phyloP scores from a whole-genome alignment of 2,329 filamentous ascomycete genomes.

The Nectriaceae sp. region DNA sequence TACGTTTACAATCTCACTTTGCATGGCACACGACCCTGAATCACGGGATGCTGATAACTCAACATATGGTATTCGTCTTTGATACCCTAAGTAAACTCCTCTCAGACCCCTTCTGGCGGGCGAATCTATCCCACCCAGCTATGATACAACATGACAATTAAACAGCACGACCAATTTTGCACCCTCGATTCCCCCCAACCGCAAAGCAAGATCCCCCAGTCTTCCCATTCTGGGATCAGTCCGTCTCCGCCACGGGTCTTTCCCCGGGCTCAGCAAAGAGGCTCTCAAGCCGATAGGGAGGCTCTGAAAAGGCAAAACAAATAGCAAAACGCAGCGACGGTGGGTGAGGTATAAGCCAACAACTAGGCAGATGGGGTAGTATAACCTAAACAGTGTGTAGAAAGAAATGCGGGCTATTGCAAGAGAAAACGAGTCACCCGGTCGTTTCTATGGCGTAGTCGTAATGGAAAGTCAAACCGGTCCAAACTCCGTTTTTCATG shows the following conservation, averaged over 20 bases:
- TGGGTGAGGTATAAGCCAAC: not conserved
- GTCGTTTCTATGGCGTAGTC: constrained; percentile 29
- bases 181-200: no score
- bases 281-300: no score
- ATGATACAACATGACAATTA: constrained; percentile 26
- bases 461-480: constrained; percentile 23
- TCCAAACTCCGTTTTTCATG: constrained; percentile 20
- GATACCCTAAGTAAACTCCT: not conserved
- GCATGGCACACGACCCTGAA: no score
- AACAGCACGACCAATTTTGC: no score
- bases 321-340: no score
- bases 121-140: constrained; percentile 4
- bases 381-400: not conserved
- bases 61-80: not conserved
- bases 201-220: no score
- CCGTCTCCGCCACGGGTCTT: no score
- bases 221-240: no score
- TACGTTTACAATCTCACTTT: constrained; percentile 3
- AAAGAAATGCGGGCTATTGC: no score
- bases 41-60: no score
- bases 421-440: not conserved
- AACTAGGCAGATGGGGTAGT: not conserved
- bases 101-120: not conserved
- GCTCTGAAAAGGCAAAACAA: no score
- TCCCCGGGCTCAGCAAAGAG: no score